phyloP scores from a whole-genome alignment of 768 basidiomycete genomes.

The Collybia mongolica region DNA sequence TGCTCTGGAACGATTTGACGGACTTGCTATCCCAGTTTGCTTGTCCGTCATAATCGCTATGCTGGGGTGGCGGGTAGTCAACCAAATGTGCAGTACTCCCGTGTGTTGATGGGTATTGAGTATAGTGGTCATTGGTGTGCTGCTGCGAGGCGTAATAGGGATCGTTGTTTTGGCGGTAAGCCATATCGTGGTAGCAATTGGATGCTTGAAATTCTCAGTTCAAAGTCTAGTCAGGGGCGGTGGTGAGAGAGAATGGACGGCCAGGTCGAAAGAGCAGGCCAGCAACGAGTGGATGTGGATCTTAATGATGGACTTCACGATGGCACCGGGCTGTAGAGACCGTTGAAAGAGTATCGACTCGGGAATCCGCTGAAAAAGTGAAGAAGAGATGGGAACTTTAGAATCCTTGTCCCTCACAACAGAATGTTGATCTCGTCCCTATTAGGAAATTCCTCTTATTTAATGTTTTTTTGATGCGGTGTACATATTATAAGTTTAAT shows the following conservation, averaged over 20 bases:
- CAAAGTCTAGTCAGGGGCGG: background rate
- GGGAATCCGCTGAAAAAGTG: slow-evolving; percentile 3
- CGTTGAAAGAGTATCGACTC: background rate
- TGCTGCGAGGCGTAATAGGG: slow-evolving; percentile 39
- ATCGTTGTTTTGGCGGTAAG: slow-evolving; percentile 54
- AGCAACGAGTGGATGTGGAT: slow-evolving; percentile 8
- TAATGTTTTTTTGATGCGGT: no score
- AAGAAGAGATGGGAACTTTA: slow-evolving; percentile 9
- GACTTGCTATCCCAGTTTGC: slow-evolving; percentile 51
- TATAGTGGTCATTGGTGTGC: slow-evolving; percentile 18
- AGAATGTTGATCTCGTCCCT: slow-evolving; percentile 1
- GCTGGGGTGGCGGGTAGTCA: slow-evolving; percentile 36
- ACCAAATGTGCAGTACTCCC: slow-evolving; percentile 15
- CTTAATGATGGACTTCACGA: slow-evolving; percentile 5
- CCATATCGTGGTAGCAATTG: slow-evolving; percentile 36
- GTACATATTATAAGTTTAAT: no score
- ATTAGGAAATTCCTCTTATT: slow-evolving; percentile 10
- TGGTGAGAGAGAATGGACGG: slow-evolving; percentile 23
- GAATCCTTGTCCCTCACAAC: slow-evolving; percentile 7
- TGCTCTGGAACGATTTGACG: slow-evolving; percentile 62
- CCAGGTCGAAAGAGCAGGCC: slow-evolving; percentile 10
- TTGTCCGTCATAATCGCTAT: slow-evolving; percentile 45
- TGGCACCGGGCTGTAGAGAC: background rate
- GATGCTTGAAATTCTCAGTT: slow-evolving; percentile 5
- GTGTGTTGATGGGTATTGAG: slow-evolving; percentile 15